phyloP scores from a whole-genome alignment of 495 filamentous ascomycete genomes.

The Terfezia claveryi region DNA sequence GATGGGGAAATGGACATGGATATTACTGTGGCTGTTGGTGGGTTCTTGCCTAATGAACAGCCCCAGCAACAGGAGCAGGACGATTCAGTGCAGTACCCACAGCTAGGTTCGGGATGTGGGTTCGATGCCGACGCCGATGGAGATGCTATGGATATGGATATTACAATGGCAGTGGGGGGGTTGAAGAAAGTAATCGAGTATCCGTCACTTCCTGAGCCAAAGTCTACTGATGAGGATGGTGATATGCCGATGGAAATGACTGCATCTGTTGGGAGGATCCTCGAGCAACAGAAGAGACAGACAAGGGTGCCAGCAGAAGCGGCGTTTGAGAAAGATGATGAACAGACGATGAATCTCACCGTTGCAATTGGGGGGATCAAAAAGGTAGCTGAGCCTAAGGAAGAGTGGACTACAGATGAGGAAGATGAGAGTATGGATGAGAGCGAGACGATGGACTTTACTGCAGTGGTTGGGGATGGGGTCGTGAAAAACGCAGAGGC shows the following conservation, averaged over 20 bases:
- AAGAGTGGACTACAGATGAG: conserved; percentile 16
- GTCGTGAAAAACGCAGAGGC: conserved; percentile 9
- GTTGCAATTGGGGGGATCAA: conserved; percentile 63
- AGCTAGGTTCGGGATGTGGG: conserved; percentile 11
- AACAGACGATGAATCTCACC: conserved; percentile 67
- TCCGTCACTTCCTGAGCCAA: conserved; percentile 18
- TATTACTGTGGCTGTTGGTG: conserved; percentile 32
- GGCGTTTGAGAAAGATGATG: conserved; percentile 27
- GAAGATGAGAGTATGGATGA: conserved; percentile 41
- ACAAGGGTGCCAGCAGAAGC: too few relatives aligned
- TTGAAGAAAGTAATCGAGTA: conserved; percentile 21
- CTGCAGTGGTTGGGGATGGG: conserved; percentile 25
- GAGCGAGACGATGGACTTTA: conserved; percentile 35
- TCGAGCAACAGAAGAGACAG: conserved; percentile 12
- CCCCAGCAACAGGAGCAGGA: conserved; percentile 12
- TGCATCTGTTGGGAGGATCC: conserved; percentile 56
- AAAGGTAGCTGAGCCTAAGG: conserved; percentile 21
- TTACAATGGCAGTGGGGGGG: conserved; percentile 34
- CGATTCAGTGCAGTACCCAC: conserved; percentile 8
- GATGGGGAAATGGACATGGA: conserved; percentile 27
- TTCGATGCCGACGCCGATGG: conserved; percentile 9
- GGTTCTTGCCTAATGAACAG: conserved; percentile 22
- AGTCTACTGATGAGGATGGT: conserved; percentile 24
- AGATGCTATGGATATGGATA: conserved; percentile 31
- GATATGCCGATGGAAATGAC: conserved; percentile 82